Evolutionary conservation across 495 filamentous ascomycete genomes (phyloP), one percentile per base, ranked within the genome.

Genomic region (Neurospora cerealis): DNA sequence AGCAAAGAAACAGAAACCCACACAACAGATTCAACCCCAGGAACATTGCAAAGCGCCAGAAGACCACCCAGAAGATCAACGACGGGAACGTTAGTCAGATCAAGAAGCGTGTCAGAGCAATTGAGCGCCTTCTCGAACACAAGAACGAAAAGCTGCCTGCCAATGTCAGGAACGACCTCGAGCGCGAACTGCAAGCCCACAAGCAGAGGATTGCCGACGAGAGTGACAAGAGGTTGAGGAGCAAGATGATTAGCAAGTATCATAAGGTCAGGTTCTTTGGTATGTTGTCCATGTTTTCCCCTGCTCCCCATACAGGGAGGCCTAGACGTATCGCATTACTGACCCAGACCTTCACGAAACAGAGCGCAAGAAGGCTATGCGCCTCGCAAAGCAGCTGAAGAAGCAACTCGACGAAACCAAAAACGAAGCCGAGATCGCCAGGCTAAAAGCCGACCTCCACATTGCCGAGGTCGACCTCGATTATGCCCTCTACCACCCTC

Each of bases 231-330:
- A 90, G 88, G 78, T 81, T 83, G 70, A 88, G 91, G 74, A 87
- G 88, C 74, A 86, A 88, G 71, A 92, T 97, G 87, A 95, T 95
- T 70, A 88, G 86, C 79, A 93, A 90, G 77, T 99, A 97, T 79
- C 95, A 97, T 79, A 97, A 96, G 88, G 92, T 98, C 34, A 86
- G 96, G 69, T 99, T 99, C 80, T 93, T 92, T 87, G 87, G 94
- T 93, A 81, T 70, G 86, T 79, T 17, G n/a, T 8, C 60, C 5
- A 81, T 69, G 86, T 78, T 17, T 21, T 9, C 60, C 13, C 3
- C 40, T 72, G 3, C 11, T 41, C 32, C 41, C 70, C 76, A 46
- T 74, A 21, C 21, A 15, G 42, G 48, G n/a, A 44, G 17, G 10
- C 62, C 69, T 66, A 11, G 10, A 15, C 39, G 39, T 13, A 15